phyloP scores from a whole-genome alignment of 2,329 filamentous ascomycete species.

The Rutstroemia sydowiana region DNA sequence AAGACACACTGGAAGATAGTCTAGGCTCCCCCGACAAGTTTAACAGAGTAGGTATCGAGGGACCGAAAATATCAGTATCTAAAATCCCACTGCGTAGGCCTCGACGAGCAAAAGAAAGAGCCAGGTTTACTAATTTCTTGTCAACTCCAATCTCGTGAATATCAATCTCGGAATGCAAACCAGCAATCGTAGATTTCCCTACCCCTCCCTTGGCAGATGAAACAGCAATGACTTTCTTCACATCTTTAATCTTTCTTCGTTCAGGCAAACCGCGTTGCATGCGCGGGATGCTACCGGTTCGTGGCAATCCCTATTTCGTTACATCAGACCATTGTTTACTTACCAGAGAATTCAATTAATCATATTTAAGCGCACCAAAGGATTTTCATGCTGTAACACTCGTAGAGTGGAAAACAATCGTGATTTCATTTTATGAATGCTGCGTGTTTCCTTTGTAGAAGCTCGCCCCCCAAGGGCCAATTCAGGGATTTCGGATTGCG shows the following conservation, averaged over 20 bases:
- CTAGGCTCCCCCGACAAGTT: constrained; percentile 73
- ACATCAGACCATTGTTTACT: not conserved
- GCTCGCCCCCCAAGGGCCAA: too few relatives aligned
- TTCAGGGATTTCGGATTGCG: too few relatives aligned
- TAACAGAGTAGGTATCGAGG: constrained; percentile 85
- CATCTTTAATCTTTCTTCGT: constrained; percentile 71
- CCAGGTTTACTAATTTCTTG: constrained; percentile 58
- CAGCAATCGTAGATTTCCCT: constrained; percentile 88
- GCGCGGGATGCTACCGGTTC: constrained; percentile 64
- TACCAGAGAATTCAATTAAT: too few relatives aligned
- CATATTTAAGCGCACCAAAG: constrained; percentile 54
- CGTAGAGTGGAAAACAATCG: constrained; percentile 48
- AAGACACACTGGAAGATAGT: constrained; percentile 58
- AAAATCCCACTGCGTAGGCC: constrained; percentile 81
- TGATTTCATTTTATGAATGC: constrained; percentile 27
- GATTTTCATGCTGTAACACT: constrained; percentile 71
- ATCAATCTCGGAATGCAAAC: constrained; percentile 36
- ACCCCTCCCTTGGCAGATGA: constrained; percentile 98
- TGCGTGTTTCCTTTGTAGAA: too few relatives aligned
- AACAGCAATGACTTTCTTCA: constrained; percentile 90
- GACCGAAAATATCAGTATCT: constrained; percentile 95
- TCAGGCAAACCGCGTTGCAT: constrained; percentile 77
- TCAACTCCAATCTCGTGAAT: not conserved
- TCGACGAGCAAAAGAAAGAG: constrained; percentile 74
- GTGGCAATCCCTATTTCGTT: constrained; percentile 66